phyloP scores from a whole-genome alignment of 2,329 filamentous ascomycete species.

The Neophaeococcomyces mojaviensis region DNA sequence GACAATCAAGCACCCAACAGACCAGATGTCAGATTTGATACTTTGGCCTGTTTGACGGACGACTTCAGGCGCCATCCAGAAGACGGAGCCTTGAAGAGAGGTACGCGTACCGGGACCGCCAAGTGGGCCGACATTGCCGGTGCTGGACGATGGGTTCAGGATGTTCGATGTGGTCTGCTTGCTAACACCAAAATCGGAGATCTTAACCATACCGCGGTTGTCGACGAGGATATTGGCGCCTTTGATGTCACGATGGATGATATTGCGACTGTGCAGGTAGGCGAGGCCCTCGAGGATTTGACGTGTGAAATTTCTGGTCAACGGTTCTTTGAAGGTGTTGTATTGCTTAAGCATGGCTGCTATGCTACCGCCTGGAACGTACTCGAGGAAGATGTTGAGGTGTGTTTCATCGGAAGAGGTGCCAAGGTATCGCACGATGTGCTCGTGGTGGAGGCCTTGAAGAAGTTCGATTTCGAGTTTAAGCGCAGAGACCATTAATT shows the following conservation, averaged over 20 bases:
- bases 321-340: conserved; percentile 82
- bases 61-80: conserved; percentile 99
- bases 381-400: conserved; percentile 99
- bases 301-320: conserved; percentile 92
- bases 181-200: conserved; percentile 97
- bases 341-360: conserved; percentile 99
- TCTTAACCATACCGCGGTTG: conserved; percentile 98
- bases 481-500: conserved; percentile 93
- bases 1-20: conserved; percentile 87
- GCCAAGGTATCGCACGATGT: conserved; percentile 96
- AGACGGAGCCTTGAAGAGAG: conserved; percentile 92
- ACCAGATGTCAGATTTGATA: conserved; percentile 98
- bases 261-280: conserved; percentile 88
- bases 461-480: conserved; percentile 94
- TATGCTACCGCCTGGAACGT: conserved; percentile 93
- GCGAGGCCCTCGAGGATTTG: conserved; percentile 90
- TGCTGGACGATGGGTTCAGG: conserved; percentile 60
- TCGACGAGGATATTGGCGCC: conserved; percentile 97
- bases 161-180: conserved; percentile 46
- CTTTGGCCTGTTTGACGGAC: conserved; percentile 97
- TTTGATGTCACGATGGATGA: conserved; percentile 98
- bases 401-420: conserved; percentile 85
- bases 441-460: conserved; percentile 86
- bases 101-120: conserved; percentile 80
- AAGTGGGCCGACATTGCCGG: conserved; percentile 97